These are phyloP conservation scores for Cystodermella granulosa DNA, from an alignment of 1,284 basidiomycete genomes.

Conservation along the genomic window DNA sequence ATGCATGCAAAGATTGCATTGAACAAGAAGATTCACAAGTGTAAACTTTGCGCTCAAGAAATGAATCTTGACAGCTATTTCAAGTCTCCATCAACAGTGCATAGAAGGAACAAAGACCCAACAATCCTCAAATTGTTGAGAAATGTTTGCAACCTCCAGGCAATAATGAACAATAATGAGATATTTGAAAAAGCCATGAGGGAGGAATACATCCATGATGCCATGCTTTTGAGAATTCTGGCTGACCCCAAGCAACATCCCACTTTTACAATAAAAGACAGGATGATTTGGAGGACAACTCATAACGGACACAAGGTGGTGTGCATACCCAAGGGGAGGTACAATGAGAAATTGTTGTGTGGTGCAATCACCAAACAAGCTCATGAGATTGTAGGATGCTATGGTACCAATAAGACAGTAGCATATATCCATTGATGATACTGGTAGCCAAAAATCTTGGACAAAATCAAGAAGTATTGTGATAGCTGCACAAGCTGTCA, in stretches of 20 bases:
- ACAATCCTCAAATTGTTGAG: no score
- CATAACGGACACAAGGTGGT: conserved; percentile 8
- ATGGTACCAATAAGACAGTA: conserved; percentile 18
- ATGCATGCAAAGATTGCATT: no score
- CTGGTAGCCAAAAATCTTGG: conserved; percentile 32
- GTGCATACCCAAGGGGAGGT: conserved; percentile 15
- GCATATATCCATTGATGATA: conserved; percentile 32
- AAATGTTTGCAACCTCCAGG: no score
- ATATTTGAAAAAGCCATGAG: no score
- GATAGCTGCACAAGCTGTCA: conserved; percentile 28
- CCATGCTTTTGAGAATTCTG: conserved; percentile 10
- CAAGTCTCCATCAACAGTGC: no score
- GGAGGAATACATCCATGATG: conserved; percentile 1
- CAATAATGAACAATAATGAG: no score
- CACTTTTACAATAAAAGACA: conserved; percentile 15
- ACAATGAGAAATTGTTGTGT: conserved; percentile 6
- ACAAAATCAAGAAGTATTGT: conserved; percentile 25
- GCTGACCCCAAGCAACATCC: conserved; percentile 11
- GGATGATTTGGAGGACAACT: conserved; percentile 18
- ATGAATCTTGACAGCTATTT: no score
- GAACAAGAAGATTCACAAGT: no score
- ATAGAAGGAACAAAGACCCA: no score
- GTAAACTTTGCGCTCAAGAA: no score
- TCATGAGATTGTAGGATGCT: conserved; percentile 26
- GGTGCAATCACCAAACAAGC: conserved; percentile 25